Percentiles rank a stretch among this genome's conserved stretches.
These are phyloP conservation scores for Hypoxylon cercidicola DNA, from an alignment of 495 filamentous ascomycete species.

Conservation along the genomic window DNA sequence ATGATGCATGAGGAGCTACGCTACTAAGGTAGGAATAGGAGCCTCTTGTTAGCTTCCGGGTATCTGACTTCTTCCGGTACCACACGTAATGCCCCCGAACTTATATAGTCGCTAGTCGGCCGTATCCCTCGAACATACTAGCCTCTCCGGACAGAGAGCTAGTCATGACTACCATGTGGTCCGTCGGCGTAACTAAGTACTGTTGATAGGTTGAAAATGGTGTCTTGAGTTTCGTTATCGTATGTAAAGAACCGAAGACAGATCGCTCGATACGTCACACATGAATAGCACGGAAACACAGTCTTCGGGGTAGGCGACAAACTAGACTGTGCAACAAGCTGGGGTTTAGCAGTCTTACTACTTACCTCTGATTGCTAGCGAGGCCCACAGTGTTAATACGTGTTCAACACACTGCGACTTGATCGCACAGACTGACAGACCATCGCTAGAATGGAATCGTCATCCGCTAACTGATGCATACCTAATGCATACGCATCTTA, in stretches of 20 bases:
- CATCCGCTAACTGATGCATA: no score
- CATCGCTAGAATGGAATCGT: no score
- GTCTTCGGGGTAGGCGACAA: no score
- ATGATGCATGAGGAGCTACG: constrained; percentile 7
- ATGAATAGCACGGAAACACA: no score
- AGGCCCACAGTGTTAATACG: no score
- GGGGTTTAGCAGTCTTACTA: no score
- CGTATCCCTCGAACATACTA: constrained; percentile 1
- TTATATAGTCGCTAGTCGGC: background rate
- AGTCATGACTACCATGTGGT: constrained; percentile 10
- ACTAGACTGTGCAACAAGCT: no score
- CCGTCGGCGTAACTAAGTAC: constrained; percentile 14
- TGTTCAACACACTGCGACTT: no score
- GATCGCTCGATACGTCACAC: background rate
- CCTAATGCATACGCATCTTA: no score
- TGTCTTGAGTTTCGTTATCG: constrained; percentile 2
- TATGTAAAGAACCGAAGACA: constrained; percentile 6
- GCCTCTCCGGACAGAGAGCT: background rate
- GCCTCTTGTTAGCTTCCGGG: constrained; percentile 4
- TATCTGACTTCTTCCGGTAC: background rate
- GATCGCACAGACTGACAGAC: no score
- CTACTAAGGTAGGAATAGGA: background rate
- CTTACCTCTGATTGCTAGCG: no score
- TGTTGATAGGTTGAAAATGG: constrained; percentile 1
- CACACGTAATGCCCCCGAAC: background rate